A percentile compares a stretch with the other conserved stretches of the same genome.
phyloP scores from a whole-genome alignment of 805 yeast genomes.

The Candida endomychidarum region DNA sequence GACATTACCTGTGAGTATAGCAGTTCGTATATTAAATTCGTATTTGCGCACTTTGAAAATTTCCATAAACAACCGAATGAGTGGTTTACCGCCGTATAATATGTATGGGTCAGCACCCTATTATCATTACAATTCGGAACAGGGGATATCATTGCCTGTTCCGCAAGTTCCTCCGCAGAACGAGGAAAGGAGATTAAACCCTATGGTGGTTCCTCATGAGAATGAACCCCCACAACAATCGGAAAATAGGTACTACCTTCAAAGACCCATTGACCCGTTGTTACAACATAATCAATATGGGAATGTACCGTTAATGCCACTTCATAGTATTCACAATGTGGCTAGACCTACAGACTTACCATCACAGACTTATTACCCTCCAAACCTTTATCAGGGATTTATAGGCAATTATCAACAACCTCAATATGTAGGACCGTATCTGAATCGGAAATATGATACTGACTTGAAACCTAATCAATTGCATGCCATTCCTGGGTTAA shows the following conservation, averaged over 20 bases:
- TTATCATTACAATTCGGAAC: neutral
- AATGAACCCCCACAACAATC: neutral
- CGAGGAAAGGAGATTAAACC: slow-evolving; percentile 6
- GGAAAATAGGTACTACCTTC: neutral
- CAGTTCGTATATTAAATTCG: neutral
- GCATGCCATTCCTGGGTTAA: neutral
- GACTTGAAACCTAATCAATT: neutral
- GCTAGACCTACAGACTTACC: neutral
- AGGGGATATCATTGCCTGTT: neutral
- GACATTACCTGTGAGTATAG: too few species aligned
- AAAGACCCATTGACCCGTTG: neutral
- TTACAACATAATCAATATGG: slow-evolving; percentile 1
- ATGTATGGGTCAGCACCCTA: slow-evolving; percentile 4
- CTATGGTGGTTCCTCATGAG: slow-evolving; percentile 4
- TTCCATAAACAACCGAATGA: neutral
- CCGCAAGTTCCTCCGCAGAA: neutral
- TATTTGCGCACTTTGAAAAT: neutral
- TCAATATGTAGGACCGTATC: slow-evolving; percentile 10
- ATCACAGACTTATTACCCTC: neutral
- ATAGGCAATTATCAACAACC: slow-evolving; percentile 3
- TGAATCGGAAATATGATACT: slow-evolving; percentile 9
- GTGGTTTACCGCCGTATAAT: slow-evolving; percentile 8
- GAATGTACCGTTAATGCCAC: slow-evolving; percentile 1
- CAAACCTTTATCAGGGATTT: neutral
- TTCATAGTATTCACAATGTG: slow-evolving; percentile 1